Conservation (phyloP, 768 basidiomycete genomes). For the Postia placenta region DNA sequence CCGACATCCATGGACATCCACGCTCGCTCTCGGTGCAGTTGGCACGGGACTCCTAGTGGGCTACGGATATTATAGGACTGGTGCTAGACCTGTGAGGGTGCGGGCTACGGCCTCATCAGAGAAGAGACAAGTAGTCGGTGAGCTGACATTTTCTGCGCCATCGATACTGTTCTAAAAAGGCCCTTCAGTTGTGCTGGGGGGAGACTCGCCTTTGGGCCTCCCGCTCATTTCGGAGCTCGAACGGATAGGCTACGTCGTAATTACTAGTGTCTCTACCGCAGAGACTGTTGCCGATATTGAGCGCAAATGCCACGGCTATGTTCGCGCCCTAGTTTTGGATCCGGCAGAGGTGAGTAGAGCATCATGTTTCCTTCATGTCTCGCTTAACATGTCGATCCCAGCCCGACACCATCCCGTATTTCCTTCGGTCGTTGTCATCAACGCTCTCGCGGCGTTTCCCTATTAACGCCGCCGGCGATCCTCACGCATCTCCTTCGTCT, state of each 20-base stretch:
- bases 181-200: slow-evolving; percentile 69
- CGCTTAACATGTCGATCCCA: slow-evolving; percentile 22
- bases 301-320: slow-evolving; percentile 60
- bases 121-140: slow-evolving; percentile 41
- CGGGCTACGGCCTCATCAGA: slow-evolving; percentile 26
- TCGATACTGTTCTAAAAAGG: slow-evolving; percentile 8
- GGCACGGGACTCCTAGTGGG: slow-evolving; percentile 59
- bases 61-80: slow-evolving; percentile 32
- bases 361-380: neutral
- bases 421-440: slow-evolving; percentile 76
- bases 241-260: slow-evolving; percentile 75
- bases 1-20: slow-evolving; percentile 56
- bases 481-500: slow-evolving; percentile 59
- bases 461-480: slow-evolving; percentile 72
- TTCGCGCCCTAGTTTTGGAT: slow-evolving; percentile 78
- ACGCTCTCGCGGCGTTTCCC: slow-evolving; percentile 82
- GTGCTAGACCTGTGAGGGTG: slow-evolving; percentile 17
- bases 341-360: slow-evolving; percentile 54
- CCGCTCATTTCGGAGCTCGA: slow-evolving; percentile 72
- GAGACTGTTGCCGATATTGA: slow-evolving; percentile 65
- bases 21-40: slow-evolving; percentile 48
- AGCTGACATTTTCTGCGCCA: slow-evolving; percentile 7
- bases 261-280: slow-evolving; percentile 68
- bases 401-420: slow-evolving; percentile 67
- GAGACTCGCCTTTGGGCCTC: slow-evolving; percentile 66